Evolutionary conservation across 2,329 filamentous ascomycete genomes (phyloP).

Genomic region (Alternaria triticina): DNA sequence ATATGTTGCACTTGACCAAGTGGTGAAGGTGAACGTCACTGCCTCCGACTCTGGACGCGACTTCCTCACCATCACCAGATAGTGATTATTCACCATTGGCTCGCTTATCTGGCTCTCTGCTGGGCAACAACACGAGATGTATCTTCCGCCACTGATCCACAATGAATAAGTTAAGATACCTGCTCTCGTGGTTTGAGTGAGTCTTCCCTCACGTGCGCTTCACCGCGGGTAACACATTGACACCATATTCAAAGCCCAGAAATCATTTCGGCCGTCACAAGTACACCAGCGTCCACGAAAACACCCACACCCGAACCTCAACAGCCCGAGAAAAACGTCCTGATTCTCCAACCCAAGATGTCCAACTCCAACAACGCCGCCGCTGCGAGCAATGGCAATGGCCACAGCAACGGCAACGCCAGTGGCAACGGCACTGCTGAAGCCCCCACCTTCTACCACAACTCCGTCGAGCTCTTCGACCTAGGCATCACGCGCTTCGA

Average conservation of each 20-base stretch:
- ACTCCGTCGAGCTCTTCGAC: conserved; percentile 32
- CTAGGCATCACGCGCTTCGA: conserved; percentile 40
- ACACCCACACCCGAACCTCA: not conserved
- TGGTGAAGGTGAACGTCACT: not conserved
- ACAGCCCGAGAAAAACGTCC: not conserved
- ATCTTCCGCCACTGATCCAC: not conserved
- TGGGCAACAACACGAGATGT: not conserved
- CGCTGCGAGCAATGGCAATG: not conserved
- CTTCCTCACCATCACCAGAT: not conserved
- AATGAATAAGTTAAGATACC: not conserved
- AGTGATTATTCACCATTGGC: not conserved
- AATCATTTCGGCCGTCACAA: not conserved
- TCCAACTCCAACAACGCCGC: not conserved
- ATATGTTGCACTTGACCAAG: not conserved
- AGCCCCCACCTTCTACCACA: conserved; percentile 12
- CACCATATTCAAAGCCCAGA: not conserved
- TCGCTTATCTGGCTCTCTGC: not conserved
- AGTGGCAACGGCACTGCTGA: not conserved
- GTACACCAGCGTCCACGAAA: not conserved
- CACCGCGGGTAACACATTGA: not conserved
- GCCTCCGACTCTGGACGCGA: not conserved
- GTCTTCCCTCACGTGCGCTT: not conserved
- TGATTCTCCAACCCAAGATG: not conserved
- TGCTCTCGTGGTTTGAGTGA: not conserved
- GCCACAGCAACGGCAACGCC: not conserved